Evolutionary conservation across 2,329 filamentous ascomycete genomes (phyloP).

Genomic region (Penicillium sumatraense): DNA sequence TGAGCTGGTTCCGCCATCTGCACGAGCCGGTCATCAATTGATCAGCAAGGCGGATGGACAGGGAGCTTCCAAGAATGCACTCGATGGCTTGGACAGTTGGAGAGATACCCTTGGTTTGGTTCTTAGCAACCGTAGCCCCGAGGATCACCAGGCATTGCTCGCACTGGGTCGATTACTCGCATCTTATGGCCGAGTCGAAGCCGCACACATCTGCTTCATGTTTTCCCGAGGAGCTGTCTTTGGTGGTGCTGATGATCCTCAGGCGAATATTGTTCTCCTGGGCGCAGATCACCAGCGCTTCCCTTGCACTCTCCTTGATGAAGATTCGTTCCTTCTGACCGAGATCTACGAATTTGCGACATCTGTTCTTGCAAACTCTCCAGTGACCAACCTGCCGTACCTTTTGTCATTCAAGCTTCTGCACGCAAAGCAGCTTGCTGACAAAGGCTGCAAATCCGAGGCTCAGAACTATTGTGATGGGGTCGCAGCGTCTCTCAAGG

Average conservation of each 20-base stretch:
- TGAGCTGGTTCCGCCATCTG: slow-evolving; percentile 90
- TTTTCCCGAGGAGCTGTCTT: slow-evolving; percentile 79
- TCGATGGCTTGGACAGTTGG: slow-evolving; percentile 92
- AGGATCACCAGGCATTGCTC: slow-evolving; percentile 77
- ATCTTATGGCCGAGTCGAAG: slow-evolving; percentile 85
- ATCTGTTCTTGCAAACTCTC: slow-evolving; percentile 67
- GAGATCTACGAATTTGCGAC: slow-evolving; percentile 93
- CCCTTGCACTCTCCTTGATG: slow-evolving; percentile 73
- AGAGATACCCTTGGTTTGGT: slow-evolving; percentile 85
- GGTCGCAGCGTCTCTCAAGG: slow-evolving; percentile 74
- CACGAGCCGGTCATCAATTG: slow-evolving; percentile 88
- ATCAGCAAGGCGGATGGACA: slow-evolving; percentile 71
- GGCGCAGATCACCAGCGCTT: slow-evolving; percentile 80
- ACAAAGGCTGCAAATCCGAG: slow-evolving; percentile 79
- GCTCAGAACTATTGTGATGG: slow-evolving; percentile 90
- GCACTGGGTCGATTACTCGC: slow-evolving; percentile 81
- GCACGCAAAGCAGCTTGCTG: slow-evolving; percentile 81
- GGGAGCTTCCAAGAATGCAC: slow-evolving; percentile 69
- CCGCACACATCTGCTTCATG: slow-evolving; percentile 91
- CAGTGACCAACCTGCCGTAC: slow-evolving; percentile 71
- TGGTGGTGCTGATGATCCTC: slow-evolving; percentile 80
- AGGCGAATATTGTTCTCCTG: slow-evolving; percentile 78
- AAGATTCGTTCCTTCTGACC: slow-evolving; percentile 88
- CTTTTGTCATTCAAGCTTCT: slow-evolving; percentile 89
- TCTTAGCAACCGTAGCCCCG: slow-evolving; percentile 81